Conservation (phyloP, 2,329 filamentous ascomycete species). For the Beauveria australis region DNA sequence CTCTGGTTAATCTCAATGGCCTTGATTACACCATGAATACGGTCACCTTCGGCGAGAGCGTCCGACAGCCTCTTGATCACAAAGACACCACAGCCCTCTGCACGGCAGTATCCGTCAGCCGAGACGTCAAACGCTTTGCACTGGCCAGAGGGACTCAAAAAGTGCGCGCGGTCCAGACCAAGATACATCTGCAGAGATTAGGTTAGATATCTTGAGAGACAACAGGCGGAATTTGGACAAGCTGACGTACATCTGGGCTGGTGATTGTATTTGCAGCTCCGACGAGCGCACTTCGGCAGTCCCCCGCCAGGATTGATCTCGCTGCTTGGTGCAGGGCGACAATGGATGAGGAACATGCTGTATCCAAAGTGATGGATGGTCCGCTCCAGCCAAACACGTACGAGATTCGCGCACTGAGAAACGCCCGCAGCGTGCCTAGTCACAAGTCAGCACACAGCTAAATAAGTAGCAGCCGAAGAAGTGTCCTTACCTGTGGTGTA, state of each 20-base stretch:
- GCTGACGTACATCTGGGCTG: background rate
- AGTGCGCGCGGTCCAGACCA: slow-evolving; percentile 13
- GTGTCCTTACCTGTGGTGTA: slow-evolving; percentile 2
- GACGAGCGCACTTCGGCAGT: slow-evolving; percentile 25
- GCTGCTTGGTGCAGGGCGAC: slow-evolving; percentile 28
- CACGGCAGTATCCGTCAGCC: slow-evolving; percentile 41
- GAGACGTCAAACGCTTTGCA: slow-evolving; percentile 20
- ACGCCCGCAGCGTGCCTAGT: slow-evolving; percentile 23
- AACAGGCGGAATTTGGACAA: no score
- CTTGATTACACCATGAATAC: slow-evolving; percentile 29
- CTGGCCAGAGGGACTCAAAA: slow-evolving; percentile 20
- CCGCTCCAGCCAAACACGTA: slow-evolving; percentile 30
- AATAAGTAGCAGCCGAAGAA: slow-evolving; percentile 17
- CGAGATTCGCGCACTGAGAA: slow-evolving; percentile 24
- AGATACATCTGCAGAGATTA: slow-evolving; percentile 1
- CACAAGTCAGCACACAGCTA: slow-evolving; percentile 22
- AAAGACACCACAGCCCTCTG: slow-evolving; percentile 36
- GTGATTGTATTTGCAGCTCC: slow-evolving; percentile 33
- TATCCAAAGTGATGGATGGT: slow-evolving; percentile 26
- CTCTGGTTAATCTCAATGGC: slow-evolving; percentile 32
- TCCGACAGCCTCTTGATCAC: slow-evolving; percentile 38
- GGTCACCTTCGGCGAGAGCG: slow-evolving; percentile 37
- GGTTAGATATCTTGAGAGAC: no score
- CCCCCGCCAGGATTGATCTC: slow-evolving; percentile 19
- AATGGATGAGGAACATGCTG: slow-evolving; percentile 28